These are phyloP conservation scores for Hylodesmum podocarpum DNA, from an alignment of 306 rosid genomes.

Conservation along the genomic window DNA sequence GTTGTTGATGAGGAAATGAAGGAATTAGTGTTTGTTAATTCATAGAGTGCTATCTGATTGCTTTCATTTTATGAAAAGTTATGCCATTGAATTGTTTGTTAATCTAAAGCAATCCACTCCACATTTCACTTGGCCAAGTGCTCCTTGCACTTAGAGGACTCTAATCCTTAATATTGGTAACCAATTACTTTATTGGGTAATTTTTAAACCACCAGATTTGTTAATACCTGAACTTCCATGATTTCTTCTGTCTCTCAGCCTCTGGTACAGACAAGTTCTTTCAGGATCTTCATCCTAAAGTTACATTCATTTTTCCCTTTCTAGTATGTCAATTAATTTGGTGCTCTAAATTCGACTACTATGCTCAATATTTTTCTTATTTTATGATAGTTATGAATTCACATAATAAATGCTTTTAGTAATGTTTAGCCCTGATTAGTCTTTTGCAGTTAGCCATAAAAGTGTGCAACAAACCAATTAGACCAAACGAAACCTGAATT, in stretches of 20 bases:
- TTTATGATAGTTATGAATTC: background rate
- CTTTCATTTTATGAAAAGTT: background rate
- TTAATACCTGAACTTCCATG: background rate
- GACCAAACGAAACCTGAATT: background rate
- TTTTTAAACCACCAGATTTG: background rate
- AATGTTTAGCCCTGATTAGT: background rate
- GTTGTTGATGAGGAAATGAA: conserved; percentile 12
- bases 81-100: conserved; percentile 5
- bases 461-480: background rate
- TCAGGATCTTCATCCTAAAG: background rate
- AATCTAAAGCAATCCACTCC: background rate
- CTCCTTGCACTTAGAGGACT: background rate
- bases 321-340: conserved; percentile 5
- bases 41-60: conserved; percentile 13
- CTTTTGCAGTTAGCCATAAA: background rate
- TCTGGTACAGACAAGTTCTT: background rate
- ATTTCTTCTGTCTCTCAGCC: background rate
- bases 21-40: background rate
- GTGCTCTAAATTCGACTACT: background rate
- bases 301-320: conserved; percentile 11
- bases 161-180: background rate
- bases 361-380: background rate
- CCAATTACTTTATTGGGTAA: background rate
- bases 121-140: conserved; percentile 2
- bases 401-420: conserved; percentile 2